These are phyloP conservation scores for Scenedesmus sp. DNA, from an alignment of 163 green algal genomes.

Conservation along the genomic window DNA sequence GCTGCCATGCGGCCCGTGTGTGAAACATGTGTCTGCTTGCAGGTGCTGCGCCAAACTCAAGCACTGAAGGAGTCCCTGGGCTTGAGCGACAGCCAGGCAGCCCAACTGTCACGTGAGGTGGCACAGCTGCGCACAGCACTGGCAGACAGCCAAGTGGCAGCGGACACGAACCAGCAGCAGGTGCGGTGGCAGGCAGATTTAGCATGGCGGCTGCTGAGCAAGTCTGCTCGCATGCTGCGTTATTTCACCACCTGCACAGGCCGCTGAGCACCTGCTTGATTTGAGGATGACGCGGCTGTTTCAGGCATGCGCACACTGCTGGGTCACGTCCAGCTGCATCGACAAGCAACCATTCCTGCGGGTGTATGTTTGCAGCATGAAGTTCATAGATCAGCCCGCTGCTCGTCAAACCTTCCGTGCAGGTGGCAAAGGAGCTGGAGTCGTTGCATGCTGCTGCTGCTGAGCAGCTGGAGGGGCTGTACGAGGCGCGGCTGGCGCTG, in stretches of 20 bases:
- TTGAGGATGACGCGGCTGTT: too few relatives aligned
- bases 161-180: conserved; percentile 36
- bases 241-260: not conserved
- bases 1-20: not conserved
- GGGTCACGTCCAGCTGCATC: not conserved
- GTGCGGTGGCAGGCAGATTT: not conserved
- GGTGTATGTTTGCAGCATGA: not conserved
- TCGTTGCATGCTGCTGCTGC: conserved; percentile 63
- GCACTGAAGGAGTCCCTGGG: conserved; percentile 55
- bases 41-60: conserved; percentile 64
- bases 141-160: not conserved
- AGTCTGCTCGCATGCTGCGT: not conserved
- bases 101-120: not conserved
- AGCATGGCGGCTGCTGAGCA: not conserved
- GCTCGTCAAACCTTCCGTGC: not conserved
- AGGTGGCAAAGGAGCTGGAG: conserved; percentile 62
- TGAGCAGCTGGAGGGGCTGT: conserved; percentile 75
- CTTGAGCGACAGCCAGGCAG: conserved; percentile 53
- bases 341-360: not conserved
- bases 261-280: not conserved
- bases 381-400: not conserved
- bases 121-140: not conserved
- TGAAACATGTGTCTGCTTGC: not conserved
- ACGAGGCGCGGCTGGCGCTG: conserved; percentile 66
- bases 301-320: too few relatives aligned